Evolutionary conservation across 768 basidiomycete species (phyloP), one percentile per base, ranked within the genome.

Genomic region (Coprinopsis sp.): DNA sequence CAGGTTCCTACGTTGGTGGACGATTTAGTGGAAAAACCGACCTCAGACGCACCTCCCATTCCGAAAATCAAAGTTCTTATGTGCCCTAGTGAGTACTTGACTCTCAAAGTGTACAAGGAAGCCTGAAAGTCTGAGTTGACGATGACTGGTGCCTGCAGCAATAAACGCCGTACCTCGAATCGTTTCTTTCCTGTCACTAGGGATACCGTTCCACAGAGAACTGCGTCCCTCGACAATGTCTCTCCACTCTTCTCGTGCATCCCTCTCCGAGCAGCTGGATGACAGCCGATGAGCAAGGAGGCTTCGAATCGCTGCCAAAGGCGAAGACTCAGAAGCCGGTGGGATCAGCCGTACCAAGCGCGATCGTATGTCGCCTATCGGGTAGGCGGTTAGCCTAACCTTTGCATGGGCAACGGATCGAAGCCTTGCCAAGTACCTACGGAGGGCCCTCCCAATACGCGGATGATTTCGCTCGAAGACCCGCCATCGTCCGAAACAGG

Each of bases 401-500:
- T 23, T 37, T 16, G 19, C 22, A n/a, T 2, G 24, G 16, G 16
- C 6, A 22, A 21, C 6, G 34, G 16, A 18, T 25, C 14, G 12
- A 18, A 13, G 27, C 7, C 5, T 44, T 53, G 51, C n/a, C 4
- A 28, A 29, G 23, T 56, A 87, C 89, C 87, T 57, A 93, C 79
- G 27, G 89, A 91, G 18, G 89, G 87, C 2, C 89, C 89, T 14
- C 87, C 88, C 44, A 97, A 73, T 19, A 93, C 91, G 39, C 93
- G 81, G 42, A 93, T 89, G 43, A 95, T 95, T 71, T 96, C 93
- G 53, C 88, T 89, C 2, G 92, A 95, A 3, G 90, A 92, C 34
- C 94, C 94, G 1, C 94, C 94, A 62, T 97, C 92, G 60, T 97
- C 94, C 5, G 91, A 94, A 25, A 97, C 90, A 4, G 94, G 94